Evolutionary conservation across 2,329 filamentous ascomycete genomes (phyloP), one percentile per base, ranked within the genome.

Genomic region (Davidsoniella neocaledoniae): DNA sequence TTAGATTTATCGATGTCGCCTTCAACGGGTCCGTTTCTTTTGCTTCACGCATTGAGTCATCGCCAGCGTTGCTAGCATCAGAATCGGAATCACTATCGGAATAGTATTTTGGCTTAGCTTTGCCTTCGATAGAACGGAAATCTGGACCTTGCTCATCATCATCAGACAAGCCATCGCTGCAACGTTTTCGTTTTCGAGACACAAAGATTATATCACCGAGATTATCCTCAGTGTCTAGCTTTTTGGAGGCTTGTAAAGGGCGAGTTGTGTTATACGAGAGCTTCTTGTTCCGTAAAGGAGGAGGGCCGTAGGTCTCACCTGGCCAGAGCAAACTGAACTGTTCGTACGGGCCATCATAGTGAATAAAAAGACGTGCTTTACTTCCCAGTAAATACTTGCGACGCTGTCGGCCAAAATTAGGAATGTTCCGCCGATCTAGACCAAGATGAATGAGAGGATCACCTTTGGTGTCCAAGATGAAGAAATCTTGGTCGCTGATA

Each of bases 381-480:
- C 81, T 67, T 0, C 88, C 90, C 10, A 96, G 62, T 1, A 95
- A 68, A 51, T 70, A 72, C 2, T 86, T 86, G 50, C 69, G 68
- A 12, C 86, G 84, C 54, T 68, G 67, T 5, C 86, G 79, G 54
- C 72, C 72, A 60, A 93, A 95, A 2, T 64, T 58, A 0, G 87
- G 86, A 9, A 93, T 66, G 49, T 73, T 74, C 55, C 83, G 83
- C 36, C 76, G 76, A 60, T 94, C 79, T 38, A 83, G 71, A 25
- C 76, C 73, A 61, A 88, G 95, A 42, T 82, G 63, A 55, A 91
- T 86, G 44, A 86, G 72, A 4, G 72, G 68, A 58, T 96, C 90
- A 0, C 90, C 88, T 58, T 77, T 79, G 40, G 69, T 76, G 63
- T 96, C 90, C 47, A 84, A 58, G 42, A 76, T 57, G 60, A 76